These are phyloP conservation scores for Fusarium continuum DNA, from an alignment of 2,329 filamentous ascomycete species.

Conservation along the genomic window DNA sequence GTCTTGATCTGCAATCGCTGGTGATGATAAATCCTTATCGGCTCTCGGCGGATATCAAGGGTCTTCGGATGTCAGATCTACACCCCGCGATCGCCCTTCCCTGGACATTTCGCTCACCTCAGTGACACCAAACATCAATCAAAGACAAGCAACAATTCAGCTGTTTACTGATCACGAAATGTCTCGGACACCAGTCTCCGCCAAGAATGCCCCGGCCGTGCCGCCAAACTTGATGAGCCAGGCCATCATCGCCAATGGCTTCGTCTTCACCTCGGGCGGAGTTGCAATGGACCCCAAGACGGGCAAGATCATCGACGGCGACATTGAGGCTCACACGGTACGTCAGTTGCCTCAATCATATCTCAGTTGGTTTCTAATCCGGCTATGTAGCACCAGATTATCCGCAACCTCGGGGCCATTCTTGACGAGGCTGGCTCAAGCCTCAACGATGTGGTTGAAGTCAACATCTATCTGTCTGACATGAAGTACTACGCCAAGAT, in stretches of 20 bases:
- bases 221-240: conserved; percentile 37
- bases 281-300: conserved; percentile 67
- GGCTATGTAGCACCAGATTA: conserved; percentile 61
- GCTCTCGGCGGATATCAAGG: no score
- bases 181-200: conserved; percentile 35
- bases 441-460: conserved; percentile 73
- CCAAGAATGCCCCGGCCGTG: conserved; percentile 40
- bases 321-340: conserved; percentile 71
- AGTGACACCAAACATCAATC: no score
- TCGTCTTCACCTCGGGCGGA: conserved; percentile 76
- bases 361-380: not conserved
- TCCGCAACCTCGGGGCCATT: conserved; percentile 74
- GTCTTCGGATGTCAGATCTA: no score
- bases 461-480: conserved; percentile 75
- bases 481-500: conserved; percentile 79
- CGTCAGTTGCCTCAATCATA: not conserved
- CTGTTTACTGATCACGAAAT: no score
- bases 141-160: no score
- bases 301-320: conserved; percentile 70
- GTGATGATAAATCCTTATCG: no score
- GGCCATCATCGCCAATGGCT: conserved; percentile 62
- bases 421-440: conserved; percentile 73
- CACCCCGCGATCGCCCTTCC: no score
- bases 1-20: no score
- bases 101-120: no score